These are phyloP conservation scores for Russula ochroleuca DNA, from an alignment of 768 basidiomycete genomes.

Conservation along the genomic window DNA sequence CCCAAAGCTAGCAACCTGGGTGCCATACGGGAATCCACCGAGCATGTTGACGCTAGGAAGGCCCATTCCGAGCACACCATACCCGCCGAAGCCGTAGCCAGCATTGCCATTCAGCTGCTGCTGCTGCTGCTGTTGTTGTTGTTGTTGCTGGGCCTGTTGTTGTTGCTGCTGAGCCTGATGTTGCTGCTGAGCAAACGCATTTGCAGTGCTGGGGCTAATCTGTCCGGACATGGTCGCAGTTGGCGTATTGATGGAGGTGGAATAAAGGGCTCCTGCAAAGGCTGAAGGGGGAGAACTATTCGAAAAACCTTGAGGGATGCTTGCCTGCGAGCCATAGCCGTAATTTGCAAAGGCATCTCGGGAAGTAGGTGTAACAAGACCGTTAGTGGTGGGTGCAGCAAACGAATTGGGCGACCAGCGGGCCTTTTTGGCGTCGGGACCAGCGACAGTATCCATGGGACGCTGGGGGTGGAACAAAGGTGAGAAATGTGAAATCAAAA, in stretches of 20 bases:
- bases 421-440: constrained; percentile 84
- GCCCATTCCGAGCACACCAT: constrained; percentile 79
- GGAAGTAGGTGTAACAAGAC: constrained; percentile 41
- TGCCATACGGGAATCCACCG: constrained; percentile 63
- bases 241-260: constrained; percentile 56
- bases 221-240: constrained; percentile 47
- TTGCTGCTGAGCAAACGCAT: constrained; percentile 51
- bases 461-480: constrained; percentile 45
- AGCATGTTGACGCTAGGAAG: constrained; percentile 70
- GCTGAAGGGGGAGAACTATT: constrained; percentile 44
- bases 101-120: constrained; percentile 33
- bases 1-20: constrained; percentile 68
- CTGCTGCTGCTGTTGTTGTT: constrained; percentile 37
- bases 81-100: constrained; percentile 60
- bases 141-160: constrained; percentile 40
- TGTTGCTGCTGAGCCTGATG: constrained; percentile 39
- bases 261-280: constrained; percentile 60
- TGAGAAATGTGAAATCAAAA: background rate
- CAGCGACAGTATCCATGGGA: constrained; percentile 78
- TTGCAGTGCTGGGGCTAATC: constrained; percentile 63
- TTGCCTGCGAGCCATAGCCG: constrained; percentile 76
- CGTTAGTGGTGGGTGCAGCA: constrained; percentile 36
- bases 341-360: constrained; percentile 82
- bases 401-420: constrained; percentile 77
- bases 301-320: constrained; percentile 52